Evolutionary conservation across 2,329 filamentous ascomycete genomes (phyloP).

Genomic region (Tolypocladium sp.): DNA sequence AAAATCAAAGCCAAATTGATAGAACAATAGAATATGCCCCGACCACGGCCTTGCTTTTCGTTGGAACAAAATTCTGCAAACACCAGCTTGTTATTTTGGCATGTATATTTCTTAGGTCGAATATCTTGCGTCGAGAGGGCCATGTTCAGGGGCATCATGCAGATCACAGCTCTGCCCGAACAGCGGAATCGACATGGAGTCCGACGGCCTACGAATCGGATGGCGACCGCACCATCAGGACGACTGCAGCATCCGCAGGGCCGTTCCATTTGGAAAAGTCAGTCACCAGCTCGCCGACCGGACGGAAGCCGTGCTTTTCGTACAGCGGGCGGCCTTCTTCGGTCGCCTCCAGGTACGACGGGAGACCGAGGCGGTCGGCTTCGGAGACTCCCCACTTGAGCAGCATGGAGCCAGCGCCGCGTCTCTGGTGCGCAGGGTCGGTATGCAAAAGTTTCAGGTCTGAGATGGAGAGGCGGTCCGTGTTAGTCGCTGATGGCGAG

Average conservation of each 20-base stretch:
- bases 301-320: slow-evolving; percentile 24
- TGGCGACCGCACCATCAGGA: slow-evolving; percentile 15
- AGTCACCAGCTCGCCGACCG: slow-evolving; percentile 13
- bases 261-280: slow-evolving; percentile 21
- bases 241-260: slow-evolving; percentile 7
- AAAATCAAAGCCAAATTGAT: neutral
- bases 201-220: neutral
- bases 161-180: neutral
- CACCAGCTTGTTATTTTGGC: neutral
- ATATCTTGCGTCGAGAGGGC: neutral
- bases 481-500: neutral
- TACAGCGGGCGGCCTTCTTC: slow-evolving; percentile 21
- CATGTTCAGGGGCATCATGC: neutral
- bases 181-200: neutral
- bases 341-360: slow-evolving; percentile 26
- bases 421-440: slow-evolving; percentile 24
- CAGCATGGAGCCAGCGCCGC: slow-evolving; percentile 23
- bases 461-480: slow-evolving; percentile 5
- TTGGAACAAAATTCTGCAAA: neutral
- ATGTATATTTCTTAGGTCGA: neutral
- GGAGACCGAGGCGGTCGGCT: slow-evolving; percentile 25
- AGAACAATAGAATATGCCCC: neutral
- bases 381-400: slow-evolving; percentile 24
- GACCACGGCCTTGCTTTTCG: neutral
- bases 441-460: slow-evolving; percentile 29